Conservation (phyloP, 768 basidiomycete species). For the Amyloporia xantha region DNA sequence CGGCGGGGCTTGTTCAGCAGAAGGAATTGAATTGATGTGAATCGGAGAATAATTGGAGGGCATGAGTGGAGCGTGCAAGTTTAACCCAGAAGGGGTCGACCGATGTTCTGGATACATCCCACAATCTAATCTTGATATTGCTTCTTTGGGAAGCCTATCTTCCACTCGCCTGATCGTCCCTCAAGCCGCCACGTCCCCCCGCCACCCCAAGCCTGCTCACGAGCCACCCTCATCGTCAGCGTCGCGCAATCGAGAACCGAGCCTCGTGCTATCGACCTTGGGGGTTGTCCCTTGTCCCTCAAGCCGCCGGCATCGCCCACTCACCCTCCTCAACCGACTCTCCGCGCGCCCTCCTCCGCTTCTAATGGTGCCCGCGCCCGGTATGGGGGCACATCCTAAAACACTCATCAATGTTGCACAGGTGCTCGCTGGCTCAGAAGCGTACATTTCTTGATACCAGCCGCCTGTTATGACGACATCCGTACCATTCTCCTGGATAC, state of each 20-base stretch:
- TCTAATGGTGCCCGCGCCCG: no score
- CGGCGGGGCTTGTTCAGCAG: constrained; percentile 2
- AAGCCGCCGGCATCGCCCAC: no score
- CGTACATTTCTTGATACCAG: no score
- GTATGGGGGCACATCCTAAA: no score
- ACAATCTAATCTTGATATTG: constrained; percentile 1
- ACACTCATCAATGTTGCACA: no score
- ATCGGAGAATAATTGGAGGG: neutral
- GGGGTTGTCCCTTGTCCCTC: no score
- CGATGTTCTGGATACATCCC: constrained; percentile 2
- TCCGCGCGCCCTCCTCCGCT: no score
- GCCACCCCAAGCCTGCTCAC: neutral
- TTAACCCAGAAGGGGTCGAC: neutral
- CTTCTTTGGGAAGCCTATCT: neutral
- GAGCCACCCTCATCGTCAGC: neutral
- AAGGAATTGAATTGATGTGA: neutral
- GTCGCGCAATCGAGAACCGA: no score
- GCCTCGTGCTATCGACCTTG: neutral
- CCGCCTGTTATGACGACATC: no score
- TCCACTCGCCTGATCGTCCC: neutral
- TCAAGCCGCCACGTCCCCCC: neutral
- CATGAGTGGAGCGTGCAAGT: constrained; percentile 3
- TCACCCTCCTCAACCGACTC: no score
- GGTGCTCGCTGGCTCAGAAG: no score
- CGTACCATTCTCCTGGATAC: no score